Percentiles rank a stretch among this genome's conserved stretches.
These are phyloP conservation scores for Conidiobolus incongruus DNA, from an alignment of 371 early-diverging fungal genomes.

Conservation along the genomic window DNA sequence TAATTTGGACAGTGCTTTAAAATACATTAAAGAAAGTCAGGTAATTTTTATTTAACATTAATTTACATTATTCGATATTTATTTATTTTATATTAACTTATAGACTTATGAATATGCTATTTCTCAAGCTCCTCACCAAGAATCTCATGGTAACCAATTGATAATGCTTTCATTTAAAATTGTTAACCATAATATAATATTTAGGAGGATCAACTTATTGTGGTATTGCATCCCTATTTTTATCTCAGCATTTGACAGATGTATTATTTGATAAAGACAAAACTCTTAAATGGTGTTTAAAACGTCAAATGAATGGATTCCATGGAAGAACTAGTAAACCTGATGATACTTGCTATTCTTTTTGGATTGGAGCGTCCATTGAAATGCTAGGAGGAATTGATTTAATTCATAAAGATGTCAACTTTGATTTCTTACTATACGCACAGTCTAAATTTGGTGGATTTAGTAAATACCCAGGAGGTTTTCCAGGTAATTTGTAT, in stretches of 20 bases:
- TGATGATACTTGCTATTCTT: slow-evolving; percentile 94
- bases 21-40: slow-evolving; percentile 41
- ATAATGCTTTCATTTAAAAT: not conserved
- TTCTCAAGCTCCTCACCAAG: slow-evolving; percentile 49
- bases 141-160: slow-evolving; percentile 52
- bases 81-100: not conserved
- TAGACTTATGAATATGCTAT: slow-evolving; percentile 63
- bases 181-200: not conserved
- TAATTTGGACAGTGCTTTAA: slow-evolving; percentile 26
- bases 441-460: slow-evolving; percentile 4
- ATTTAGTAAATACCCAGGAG: slow-evolving; percentile 4
- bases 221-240: slow-evolving; percentile 60
- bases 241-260: slow-evolving; percentile 36
- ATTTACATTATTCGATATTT: not conserved
- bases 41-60: slow-evolving; percentile 9
- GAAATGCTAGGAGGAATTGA: slow-evolving; percentile 1
- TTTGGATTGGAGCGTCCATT: slow-evolving; percentile 86
- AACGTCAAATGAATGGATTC: slow-evolving; percentile 63
- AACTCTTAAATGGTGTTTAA: slow-evolving; percentile 55
- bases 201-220: slow-evolving; percentile 72
- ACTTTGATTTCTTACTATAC: not conserved
- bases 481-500: slow-evolving; percentile 1
- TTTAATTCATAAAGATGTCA: not conserved
- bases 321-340: slow-evolving; percentile 81
- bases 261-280: slow-evolving; percentile 28